These are phyloP conservation scores for Priceomyces carsonii DNA, from an alignment of 805 yeast species.

Conservation along the genomic window DNA sequence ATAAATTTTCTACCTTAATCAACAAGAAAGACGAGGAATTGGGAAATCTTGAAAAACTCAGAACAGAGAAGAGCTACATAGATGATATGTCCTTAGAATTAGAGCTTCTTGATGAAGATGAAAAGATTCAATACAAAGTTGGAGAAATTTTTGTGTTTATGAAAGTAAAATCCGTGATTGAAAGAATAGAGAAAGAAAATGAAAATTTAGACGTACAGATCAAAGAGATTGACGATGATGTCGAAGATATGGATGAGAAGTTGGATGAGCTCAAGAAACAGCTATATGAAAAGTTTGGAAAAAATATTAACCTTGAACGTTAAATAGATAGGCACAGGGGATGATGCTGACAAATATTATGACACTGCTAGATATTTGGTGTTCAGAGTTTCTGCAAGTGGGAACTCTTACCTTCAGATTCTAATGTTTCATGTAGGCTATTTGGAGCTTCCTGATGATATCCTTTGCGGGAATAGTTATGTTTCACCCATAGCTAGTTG, in stretches of 20 bases:
- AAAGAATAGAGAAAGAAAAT: constrained; percentile 63
- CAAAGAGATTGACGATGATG: constrained; percentile 42
- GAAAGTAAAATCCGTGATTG: constrained; percentile 65
- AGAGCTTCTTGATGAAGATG: constrained; percentile 80
- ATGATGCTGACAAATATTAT: no score
- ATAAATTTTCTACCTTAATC: constrained; percentile 82
- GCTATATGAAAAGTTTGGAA: constrained; percentile 89
- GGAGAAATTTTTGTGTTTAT: constrained; percentile 81
- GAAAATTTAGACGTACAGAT: constrained; percentile 54
- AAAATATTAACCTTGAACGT: constrained; percentile 80
- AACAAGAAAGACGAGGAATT: constrained; percentile 63
- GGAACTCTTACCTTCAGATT: no score
- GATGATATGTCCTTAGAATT: constrained; percentile 85
- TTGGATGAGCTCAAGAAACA: constrained; percentile 64
- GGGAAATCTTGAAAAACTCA: constrained; percentile 47
- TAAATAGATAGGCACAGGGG: no score
- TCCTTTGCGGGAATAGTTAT: no score
- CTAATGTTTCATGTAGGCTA: no score
- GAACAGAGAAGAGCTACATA: constrained; percentile 79
- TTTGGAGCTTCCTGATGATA: no score
- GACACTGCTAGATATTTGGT: no score
- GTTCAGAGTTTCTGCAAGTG: no score
- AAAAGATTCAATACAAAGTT: constrained; percentile 68
- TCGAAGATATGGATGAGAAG: constrained; percentile 53
- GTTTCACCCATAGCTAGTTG: no score